Evolutionary conservation across 2,329 filamentous ascomycete genomes (phyloP).

Genomic region (Microthyrium microscopicum): DNA sequence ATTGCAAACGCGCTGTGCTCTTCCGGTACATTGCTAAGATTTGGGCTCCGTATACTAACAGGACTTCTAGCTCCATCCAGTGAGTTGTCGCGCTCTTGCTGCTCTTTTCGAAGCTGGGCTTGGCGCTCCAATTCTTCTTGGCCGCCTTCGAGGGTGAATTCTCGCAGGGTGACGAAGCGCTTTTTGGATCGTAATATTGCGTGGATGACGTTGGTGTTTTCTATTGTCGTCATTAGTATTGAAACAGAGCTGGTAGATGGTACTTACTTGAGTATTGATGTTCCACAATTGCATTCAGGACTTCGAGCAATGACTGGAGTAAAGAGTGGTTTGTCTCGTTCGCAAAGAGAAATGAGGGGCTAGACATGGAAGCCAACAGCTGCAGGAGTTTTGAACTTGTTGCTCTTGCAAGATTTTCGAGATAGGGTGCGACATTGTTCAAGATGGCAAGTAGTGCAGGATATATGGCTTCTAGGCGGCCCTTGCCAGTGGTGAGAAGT

Average conservation of each 20-base stretch:
- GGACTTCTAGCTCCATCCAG: conserved; percentile 53
- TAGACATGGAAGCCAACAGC: conserved; percentile 81
- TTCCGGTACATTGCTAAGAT: conserved; percentile 53
- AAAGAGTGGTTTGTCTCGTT: conserved; percentile 83
- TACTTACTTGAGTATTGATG: conserved; percentile 62
- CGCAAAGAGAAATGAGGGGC: conserved; percentile 76
- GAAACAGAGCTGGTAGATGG: neutral
- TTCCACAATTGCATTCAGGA: conserved; percentile 77
- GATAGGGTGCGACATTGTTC: conserved; percentile 78
- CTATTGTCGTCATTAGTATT: conserved; percentile 23
- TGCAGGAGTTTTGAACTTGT: conserved; percentile 74
- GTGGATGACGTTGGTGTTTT: conserved; percentile 69
- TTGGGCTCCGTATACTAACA: conserved; percentile 36
- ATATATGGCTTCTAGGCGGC: conserved; percentile 79
- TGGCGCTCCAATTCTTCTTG: conserved; percentile 80
- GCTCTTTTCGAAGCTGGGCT: conserved; percentile 52
- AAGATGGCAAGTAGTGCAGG: conserved; percentile 82
- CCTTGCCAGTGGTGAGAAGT: conserved; percentile 80
- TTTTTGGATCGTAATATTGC: conserved; percentile 64
- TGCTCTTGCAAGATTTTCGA: conserved; percentile 57
- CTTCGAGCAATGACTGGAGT: conserved; percentile 67
- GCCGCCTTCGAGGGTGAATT: conserved; percentile 81
- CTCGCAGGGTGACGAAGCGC: conserved; percentile 67
- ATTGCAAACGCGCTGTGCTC: conserved; percentile 76
- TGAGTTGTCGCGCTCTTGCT: conserved; percentile 37